Evolutionary conservation across 2,329 filamentous ascomycete genomes (phyloP).

Genomic region (Colletotrichum gloeosporioides): DNA sequence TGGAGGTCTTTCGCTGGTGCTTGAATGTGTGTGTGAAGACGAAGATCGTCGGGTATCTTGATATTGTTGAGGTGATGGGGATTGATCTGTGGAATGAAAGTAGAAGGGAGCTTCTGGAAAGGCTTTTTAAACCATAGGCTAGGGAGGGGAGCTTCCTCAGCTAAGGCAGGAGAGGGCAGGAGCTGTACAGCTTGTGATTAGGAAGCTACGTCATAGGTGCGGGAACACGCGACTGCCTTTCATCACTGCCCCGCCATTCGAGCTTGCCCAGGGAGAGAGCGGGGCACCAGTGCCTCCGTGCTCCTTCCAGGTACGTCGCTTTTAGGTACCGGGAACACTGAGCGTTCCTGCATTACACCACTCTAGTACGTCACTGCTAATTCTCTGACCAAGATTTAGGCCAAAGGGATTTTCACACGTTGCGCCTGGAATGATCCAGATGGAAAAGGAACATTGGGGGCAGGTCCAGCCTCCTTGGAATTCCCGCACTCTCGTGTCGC

Average conservation of each 20-base stretch:
- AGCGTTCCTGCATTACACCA: conserved; percentile 20
- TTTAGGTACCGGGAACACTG: conserved; percentile 16
- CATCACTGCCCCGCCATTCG: conserved; percentile 23
- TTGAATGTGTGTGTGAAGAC: conserved; percentile 2
- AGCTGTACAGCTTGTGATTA: conserved; percentile 20
- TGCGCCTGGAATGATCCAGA: conserved; percentile 19
- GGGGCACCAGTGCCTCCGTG: conserved; percentile 17
- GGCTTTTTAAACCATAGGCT: conserved; percentile 3
- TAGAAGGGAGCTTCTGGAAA: background rate
- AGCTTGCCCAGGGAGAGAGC: conserved; percentile 16
- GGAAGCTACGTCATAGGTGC: conserved; percentile 24
- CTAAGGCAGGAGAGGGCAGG: background rate
- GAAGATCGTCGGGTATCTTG: conserved; percentile 11
- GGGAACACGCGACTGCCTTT: conserved; percentile 21
- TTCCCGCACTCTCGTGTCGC: background rate
- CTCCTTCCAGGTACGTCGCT: conserved; percentile 9
- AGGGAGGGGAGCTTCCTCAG: conserved; percentile 16
- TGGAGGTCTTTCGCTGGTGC: conserved; percentile 8
- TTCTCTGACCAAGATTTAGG: conserved; percentile 11
- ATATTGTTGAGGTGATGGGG: background rate
- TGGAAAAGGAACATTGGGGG: background rate
- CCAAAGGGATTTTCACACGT: conserved; percentile 15
- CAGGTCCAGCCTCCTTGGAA: background rate
- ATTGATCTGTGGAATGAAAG: background rate
- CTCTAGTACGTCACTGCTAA: conserved; percentile 18